These are phyloP conservation scores for Fusarium siculi DNA, from an alignment of 2,329 filamentous ascomycete species.

Conservation along the genomic window DNA sequence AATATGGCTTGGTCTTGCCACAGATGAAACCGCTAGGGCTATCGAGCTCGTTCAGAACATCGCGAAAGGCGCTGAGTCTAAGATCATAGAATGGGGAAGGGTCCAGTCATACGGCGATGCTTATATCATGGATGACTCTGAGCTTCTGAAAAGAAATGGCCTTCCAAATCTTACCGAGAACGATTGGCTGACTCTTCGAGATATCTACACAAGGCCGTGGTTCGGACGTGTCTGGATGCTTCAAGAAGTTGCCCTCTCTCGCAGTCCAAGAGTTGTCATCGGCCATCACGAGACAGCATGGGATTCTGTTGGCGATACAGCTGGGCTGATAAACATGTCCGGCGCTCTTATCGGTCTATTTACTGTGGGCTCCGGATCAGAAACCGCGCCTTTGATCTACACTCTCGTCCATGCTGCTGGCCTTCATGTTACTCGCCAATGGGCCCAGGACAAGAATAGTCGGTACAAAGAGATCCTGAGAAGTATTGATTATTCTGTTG, in stretches of 20 bases:
- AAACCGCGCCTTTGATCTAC: no score
- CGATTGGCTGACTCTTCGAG: constrained; percentile 28
- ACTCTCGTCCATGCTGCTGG: no score
- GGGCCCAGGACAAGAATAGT: no score
- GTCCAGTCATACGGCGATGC: constrained; percentile 26
- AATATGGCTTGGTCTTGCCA: not conserved
- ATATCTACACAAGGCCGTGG: constrained; percentile 39
- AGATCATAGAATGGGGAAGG: constrained; percentile 25
- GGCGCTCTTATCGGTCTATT: no score
- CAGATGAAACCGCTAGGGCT: not conserved
- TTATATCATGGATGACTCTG: constrained; percentile 32
- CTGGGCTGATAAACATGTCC: no score
- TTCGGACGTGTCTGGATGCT: constrained; percentile 45
- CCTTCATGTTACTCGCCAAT: no score
- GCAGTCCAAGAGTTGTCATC: not conserved
- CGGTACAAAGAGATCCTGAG: no score
- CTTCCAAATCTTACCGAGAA: constrained; percentile 24
- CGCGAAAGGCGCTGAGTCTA: not conserved
- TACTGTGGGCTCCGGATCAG: no score
- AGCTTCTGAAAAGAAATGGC: constrained; percentile 22
- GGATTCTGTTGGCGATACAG: no score
- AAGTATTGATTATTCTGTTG: no score
- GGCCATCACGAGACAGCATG: no score
- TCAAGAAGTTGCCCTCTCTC: not conserved
- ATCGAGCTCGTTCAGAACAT: not conserved